Percentiles rank a stretch among this genome's conserved stretches.
phyloP scores from a whole-genome alignment of 202 grass and related monocot species.

The Tripidium arundinaceum region DNA sequence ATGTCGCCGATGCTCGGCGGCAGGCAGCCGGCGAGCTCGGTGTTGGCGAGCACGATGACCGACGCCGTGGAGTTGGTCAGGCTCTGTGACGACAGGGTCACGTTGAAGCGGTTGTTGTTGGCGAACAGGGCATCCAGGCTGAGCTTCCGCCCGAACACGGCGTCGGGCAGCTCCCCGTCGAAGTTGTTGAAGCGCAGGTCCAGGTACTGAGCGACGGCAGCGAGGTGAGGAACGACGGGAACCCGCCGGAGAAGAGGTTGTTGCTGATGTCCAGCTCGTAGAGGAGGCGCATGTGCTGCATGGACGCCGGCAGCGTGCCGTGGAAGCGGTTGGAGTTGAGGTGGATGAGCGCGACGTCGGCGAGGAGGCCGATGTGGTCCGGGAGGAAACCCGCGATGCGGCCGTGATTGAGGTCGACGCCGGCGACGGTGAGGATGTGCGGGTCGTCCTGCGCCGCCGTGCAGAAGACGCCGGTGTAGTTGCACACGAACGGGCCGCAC shows the following conservation, averaged over 20 bases:
- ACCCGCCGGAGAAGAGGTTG: slow-evolving; percentile 72
- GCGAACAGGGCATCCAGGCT: slow-evolving; percentile 74
- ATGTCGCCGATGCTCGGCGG: slow-evolving; percentile 66
- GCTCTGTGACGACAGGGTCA: slow-evolving; percentile 53
- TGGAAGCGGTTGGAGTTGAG: slow-evolving; percentile 86
- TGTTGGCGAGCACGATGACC: slow-evolving; percentile 89
- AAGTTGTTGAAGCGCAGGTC: slow-evolving; percentile 80
- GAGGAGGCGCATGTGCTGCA: slow-evolving; percentile 65
- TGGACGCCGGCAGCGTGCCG: slow-evolving; percentile 52
- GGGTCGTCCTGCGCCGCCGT: slow-evolving; percentile 65
- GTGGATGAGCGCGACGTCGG: slow-evolving; percentile 78
- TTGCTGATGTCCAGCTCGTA: slow-evolving; percentile 92
- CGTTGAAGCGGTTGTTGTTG: slow-evolving; percentile 80
- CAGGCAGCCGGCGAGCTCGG: slow-evolving; percentile 59
- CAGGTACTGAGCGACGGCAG: slow-evolving; percentile 69
- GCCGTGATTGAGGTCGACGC: slow-evolving; percentile 82
- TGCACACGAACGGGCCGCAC: slow-evolving; percentile 85
- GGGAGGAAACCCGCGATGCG: slow-evolving; percentile 47
- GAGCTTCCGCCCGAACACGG: slow-evolving; percentile 56
- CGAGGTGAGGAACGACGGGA: slow-evolving; percentile 65
- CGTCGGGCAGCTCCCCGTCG: slow-evolving; percentile 58
- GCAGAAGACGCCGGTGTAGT: slow-evolving; percentile 90
- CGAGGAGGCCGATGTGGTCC: slow-evolving; percentile 68
- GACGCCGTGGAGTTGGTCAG: slow-evolving; percentile 81
- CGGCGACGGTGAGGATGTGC: slow-evolving; percentile 66